Evolutionary conservation across 2,329 filamentous ascomycete species (phyloP).

Genomic region (Exophiala calicioides): DNA sequence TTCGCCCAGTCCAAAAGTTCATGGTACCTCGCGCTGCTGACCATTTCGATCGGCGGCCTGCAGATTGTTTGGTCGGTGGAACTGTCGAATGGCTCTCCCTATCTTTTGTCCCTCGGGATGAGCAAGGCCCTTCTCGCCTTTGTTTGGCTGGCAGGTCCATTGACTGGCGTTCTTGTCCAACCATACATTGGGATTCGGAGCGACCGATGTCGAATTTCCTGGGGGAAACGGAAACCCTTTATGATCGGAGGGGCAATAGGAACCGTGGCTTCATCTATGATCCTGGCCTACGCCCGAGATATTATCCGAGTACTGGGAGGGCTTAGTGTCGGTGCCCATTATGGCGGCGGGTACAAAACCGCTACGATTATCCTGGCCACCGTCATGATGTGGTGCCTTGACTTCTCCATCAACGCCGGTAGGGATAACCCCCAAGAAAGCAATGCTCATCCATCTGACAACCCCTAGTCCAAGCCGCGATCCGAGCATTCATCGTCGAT

Average conservation of each 20-base stretch:
- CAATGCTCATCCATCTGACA: slow-evolving; percentile 19
- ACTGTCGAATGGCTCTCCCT: slow-evolving; percentile 87
- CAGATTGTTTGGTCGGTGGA: slow-evolving; percentile 97
- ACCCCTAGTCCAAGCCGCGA: slow-evolving; percentile 74
- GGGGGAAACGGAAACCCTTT: slow-evolving; percentile 80
- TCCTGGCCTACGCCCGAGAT: slow-evolving; percentile 73
- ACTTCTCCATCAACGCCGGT: slow-evolving; percentile 94
- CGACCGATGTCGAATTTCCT: slow-evolving; percentile 71
- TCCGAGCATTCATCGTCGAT: slow-evolving; percentile 91
- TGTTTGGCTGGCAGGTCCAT: slow-evolving; percentile 80
- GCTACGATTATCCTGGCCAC: slow-evolving; percentile 77
- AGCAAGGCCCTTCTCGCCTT: slow-evolving; percentile 80
- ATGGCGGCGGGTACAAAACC: slow-evolving; percentile 64
- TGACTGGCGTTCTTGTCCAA: slow-evolving; percentile 77
- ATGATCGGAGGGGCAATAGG: slow-evolving; percentile 70
- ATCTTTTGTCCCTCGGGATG: slow-evolving; percentile 75
- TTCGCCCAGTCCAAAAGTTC: slow-evolving; percentile 64
- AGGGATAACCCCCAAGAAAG: slow-evolving; percentile 34
- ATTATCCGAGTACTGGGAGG: slow-evolving; percentile 67
- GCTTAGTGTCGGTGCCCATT: slow-evolving; percentile 69
- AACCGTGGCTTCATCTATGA: slow-evolving; percentile 67
- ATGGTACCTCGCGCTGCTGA: slow-evolving; percentile 84
- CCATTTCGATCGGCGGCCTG: slow-evolving; percentile 80
- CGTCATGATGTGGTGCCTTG: slow-evolving; percentile 82
- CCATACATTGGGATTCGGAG: slow-evolving; percentile 81